Evolutionary conservation across 139 green algal species (phyloP), one percentile per base, ranked within the genome.

Genomic region (Marvania coccoides): DNA sequence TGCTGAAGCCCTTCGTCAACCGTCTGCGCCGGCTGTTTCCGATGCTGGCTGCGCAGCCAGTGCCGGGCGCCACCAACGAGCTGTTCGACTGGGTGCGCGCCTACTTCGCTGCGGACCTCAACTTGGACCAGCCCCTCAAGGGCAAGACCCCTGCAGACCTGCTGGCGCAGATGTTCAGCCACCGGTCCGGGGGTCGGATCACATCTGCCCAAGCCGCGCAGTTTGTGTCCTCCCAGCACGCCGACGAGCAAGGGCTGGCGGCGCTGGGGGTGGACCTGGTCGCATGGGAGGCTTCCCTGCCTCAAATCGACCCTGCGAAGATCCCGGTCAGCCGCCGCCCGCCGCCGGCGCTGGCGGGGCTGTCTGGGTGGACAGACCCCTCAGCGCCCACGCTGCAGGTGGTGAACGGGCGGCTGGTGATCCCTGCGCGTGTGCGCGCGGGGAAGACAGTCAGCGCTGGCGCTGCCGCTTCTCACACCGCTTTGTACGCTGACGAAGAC

Each of bases 101-200:
- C 12, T 28, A 9, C 12, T 59, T 59, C 37, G 48, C 30, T 40
- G 19, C 19, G 19, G 42, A 19, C 42, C 19, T 51, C 19, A 19
- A 51, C 19, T 28, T 51, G 19, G 42, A 51, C 19, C 19, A 51
- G 19, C 19, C 19, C 19, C 42, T 51, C 19, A 51, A 51, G 19
- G 42, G 42, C 19, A 51, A 51, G 57, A 63, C 3, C 67, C 29
- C 33, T 70, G 2, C 68, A 73, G 34, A 51, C 42, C 61, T 83
- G 48, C 72, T 72, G 4, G 61, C 70, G 0, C 70, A 83, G 67
- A 83, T 83, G 42, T 51, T 51, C 19, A 29, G 72, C 8, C 76
- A 70, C 0, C 45, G 77, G 14, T 69, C 76, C 0, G 76, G 76
- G 47, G 77, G 78, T 35, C 65, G 71, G 56, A 24, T 83, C 5